A percentile compares a stretch with the other conserved stretches of the same genome.
Conservation (phyloP, 139 green algal genomes). For the Chlorella sorokiniana region DNA sequence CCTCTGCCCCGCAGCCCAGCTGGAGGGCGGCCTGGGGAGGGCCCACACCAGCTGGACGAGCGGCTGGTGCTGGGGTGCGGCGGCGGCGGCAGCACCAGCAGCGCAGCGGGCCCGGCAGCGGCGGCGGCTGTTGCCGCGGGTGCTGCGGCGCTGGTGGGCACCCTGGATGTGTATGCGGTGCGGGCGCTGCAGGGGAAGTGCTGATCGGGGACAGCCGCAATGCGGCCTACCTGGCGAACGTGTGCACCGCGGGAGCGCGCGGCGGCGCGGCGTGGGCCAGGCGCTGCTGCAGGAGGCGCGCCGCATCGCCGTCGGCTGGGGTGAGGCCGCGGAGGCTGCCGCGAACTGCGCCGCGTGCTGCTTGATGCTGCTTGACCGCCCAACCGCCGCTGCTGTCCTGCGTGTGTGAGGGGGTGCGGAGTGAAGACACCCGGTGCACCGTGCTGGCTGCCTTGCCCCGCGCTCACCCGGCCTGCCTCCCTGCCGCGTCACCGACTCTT, state of each 20-base stretch:
- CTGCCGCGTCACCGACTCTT: background rate
- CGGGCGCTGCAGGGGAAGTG: conserved; percentile 46
- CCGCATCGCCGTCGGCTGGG: conserved; percentile 36
- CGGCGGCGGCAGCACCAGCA: background rate
- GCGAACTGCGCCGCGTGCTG: background rate
- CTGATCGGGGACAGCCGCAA: conserved; percentile 49
- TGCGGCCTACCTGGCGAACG: conserved; percentile 61
- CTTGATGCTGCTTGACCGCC: background rate
- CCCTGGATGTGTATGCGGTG: conserved; percentile 51
- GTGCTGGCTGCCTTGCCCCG: background rate
- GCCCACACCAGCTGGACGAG: background rate
- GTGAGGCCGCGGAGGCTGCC: conserved; percentile 2
- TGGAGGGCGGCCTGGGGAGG: background rate
- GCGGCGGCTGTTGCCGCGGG: no score
- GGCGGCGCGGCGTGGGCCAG: conserved; percentile 46
- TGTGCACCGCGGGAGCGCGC: conserved; percentile 45
- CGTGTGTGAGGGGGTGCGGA: background rate
- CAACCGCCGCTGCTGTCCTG: background rate
- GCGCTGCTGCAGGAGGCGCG: conserved; percentile 37
- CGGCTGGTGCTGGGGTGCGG: background rate
- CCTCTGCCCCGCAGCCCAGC: background rate
- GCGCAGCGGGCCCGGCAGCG: background rate
- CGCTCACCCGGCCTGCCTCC: background rate
- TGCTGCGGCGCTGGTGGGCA: conserved; percentile 43
- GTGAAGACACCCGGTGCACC: background rate